Base-by-base conservation (phyloP, 805 yeast species). In the Yarrowia deformans region DNA sequence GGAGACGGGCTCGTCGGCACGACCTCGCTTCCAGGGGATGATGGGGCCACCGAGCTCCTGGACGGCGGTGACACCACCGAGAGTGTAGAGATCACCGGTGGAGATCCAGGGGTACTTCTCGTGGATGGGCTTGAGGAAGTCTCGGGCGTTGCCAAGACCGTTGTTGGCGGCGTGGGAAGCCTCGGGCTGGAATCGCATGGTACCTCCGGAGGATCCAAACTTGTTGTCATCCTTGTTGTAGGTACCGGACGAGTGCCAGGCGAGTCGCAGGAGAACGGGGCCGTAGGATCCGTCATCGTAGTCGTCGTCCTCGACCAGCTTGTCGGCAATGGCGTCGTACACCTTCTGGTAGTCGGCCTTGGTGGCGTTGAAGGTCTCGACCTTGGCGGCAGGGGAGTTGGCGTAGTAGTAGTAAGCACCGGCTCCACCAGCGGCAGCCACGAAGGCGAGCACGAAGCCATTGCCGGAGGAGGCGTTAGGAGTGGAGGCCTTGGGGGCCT, bases 181-280 rank as follows among this genome's bases (percentile, higher is more conserved):
- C 75, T 88, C 91, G 69, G 82, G 77, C 37, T 77, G 77, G 76
- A 75, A 83, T 61, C 77, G 81, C 84, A 88, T 87, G 14, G 93
- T 88, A 58, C 91, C 92, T 54, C 92, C 91, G 73, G 83, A 87
- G 1, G 91, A 86, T 75, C 83, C 83, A 23, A 79, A 79, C 3
- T 84, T 73, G 46, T 80, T 75, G n/a, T 77, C 80, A 16, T 73
- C 71, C 72, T 80, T 80, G 72, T 89, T 89, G 76, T 81, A 90
- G n/a, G 93, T 89, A n/a, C 93, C 95, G 72, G 90, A 85, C 48
- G 88, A 82, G 75, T 90, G 95, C 95, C 95, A 90, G 32, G 95
- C 88, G 61, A 90, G 82, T 74, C 95, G 84, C 19, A 90, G 85
- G 54, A 90, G 79, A 29, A 87, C 85, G 6, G 96, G 96, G 0